phyloP scores from a whole-genome alignment of 1,284 basidiomycete genomes.

The Trichosporon faecale region DNA sequence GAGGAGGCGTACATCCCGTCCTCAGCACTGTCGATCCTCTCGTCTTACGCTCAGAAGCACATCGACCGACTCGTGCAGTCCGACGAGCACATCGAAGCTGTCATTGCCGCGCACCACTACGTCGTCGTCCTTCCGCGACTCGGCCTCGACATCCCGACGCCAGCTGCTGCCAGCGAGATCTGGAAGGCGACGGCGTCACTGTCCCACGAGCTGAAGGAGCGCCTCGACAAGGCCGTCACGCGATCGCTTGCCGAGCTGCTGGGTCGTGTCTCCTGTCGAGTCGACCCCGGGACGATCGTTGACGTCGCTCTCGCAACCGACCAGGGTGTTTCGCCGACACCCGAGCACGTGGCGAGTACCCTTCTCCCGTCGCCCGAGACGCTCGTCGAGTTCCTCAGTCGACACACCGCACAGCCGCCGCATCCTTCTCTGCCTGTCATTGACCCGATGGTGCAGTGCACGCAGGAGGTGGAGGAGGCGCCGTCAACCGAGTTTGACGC shows the following conservation, averaged over 20 bases:
- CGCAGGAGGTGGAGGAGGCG: slow-evolving; percentile 13
- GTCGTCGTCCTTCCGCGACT: slow-evolving; percentile 35
- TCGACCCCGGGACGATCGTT: slow-evolving; percentile 37
- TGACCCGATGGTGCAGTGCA: slow-evolving; percentile 55
- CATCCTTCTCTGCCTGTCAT: slow-evolving; percentile 63
- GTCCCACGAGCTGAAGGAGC: slow-evolving; percentile 18
- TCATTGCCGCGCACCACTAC: slow-evolving; percentile 43
- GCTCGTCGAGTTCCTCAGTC: slow-evolving; percentile 22
- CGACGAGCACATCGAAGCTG: slow-evolving; percentile 31
- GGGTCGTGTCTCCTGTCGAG: slow-evolving; percentile 28
- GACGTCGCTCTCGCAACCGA: slow-evolving; percentile 42
- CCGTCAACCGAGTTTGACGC: slow-evolving; percentile 51
- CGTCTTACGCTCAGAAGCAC: slow-evolving; percentile 34
- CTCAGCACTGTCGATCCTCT: slow-evolving; percentile 33
- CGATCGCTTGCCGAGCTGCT: slow-evolving; percentile 31
- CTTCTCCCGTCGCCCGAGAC: slow-evolving; percentile 31
- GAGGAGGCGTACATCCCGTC: slow-evolving; percentile 14
- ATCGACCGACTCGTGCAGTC: slow-evolving; percentile 31
- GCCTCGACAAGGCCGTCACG: slow-evolving; percentile 26
- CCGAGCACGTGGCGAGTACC: slow-evolving; percentile 20
- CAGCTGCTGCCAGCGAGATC: slow-evolving; percentile 19
- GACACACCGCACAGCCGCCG: slow-evolving; percentile 53
- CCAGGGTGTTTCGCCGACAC: slow-evolving; percentile 21
- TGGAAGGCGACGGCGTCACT: slow-evolving; percentile 27
- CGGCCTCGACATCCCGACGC: slow-evolving; percentile 1